phyloP scores from a whole-genome alignment of 441 rosid species.

The Croton laevigatus region DNA sequence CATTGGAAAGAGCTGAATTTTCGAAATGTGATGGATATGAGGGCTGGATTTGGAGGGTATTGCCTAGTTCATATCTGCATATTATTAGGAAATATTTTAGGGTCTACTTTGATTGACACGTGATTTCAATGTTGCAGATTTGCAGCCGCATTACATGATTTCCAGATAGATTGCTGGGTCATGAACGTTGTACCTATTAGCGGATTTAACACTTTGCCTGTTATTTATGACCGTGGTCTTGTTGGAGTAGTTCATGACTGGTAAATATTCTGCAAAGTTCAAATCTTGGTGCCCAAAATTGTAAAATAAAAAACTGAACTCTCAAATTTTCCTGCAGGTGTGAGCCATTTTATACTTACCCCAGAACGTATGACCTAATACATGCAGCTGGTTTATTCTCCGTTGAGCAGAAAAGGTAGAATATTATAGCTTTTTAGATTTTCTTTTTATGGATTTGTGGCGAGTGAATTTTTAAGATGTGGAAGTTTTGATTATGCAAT shows the following conservation, averaged over 20 bases:
- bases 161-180: slow-evolving; percentile 76
- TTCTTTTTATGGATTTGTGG: neutral
- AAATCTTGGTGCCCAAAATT: neutral
- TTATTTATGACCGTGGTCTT: slow-evolving; percentile 88
- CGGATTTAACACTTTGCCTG: slow-evolving; percentile 82
- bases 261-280: slow-evolving; percentile 34
- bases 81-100: neutral
- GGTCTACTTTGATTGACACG: neutral
- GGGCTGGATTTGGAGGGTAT: slow-evolving; percentile 95
- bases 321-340: slow-evolving; percentile 42
- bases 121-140: slow-evolving; percentile 50
- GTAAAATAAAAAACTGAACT: neutral
- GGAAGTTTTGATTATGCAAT: neutral
- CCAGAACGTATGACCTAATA: slow-evolving; percentile 74
- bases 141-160: slow-evolving; percentile 77
- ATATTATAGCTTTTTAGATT: neutral
- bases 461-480: neutral
- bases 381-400: slow-evolving; percentile 77
- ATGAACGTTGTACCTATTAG: slow-evolving; percentile 81
- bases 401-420: slow-evolving; percentile 59
- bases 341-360: slow-evolving; percentile 80
- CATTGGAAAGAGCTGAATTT: slow-evolving; percentile 69
- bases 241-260: slow-evolving; percentile 92
- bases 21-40: slow-evolving; percentile 93
- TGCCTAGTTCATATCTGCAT: slow-evolving; percentile 10